phyloP scores from a whole-genome alignment of 1,284 basidiomycete genomes.

The Leccinum cinnamomeum region DNA sequence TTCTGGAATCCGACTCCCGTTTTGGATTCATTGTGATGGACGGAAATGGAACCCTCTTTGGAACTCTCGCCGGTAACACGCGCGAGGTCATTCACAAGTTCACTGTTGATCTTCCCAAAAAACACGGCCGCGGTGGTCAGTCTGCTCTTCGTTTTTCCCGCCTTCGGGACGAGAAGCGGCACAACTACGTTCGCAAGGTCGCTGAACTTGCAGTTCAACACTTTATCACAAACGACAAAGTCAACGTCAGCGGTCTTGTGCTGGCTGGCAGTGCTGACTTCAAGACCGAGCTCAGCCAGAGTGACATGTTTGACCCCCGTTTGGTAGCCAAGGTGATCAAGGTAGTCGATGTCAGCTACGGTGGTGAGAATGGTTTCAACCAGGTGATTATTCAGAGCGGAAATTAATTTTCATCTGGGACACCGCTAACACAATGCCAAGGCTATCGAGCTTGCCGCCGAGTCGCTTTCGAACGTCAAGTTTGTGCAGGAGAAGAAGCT shows the following conservation, averaged over 20 bases:
- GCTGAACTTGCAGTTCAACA: constrained; percentile 97
- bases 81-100: too few relatives aligned
- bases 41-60: constrained; percentile 96
- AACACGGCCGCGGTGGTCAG: constrained; percentile 86
- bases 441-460: constrained; percentile 96
- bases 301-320: constrained; percentile 94
- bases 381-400: constrained; percentile 53
- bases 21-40: constrained; percentile 99
- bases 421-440: constrained; percentile 36
- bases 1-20: constrained; percentile 96
- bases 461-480: constrained; percentile 97
- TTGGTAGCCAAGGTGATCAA: constrained; percentile 92
- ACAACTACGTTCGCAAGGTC: constrained; percentile 99
- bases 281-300: constrained; percentile 96
- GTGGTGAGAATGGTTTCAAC: constrained; percentile 99
- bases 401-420: not conserved
- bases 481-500: constrained; percentile 99
- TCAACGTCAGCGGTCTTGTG: constrained; percentile 97
- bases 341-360: constrained; percentile 98
- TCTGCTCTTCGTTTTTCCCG: constrained; percentile 99
- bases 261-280: constrained; percentile 98
- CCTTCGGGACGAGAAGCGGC: constrained; percentile 97
- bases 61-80: constrained; percentile 60
- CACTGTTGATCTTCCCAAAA: too few relatives aligned
- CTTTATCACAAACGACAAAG: constrained; percentile 98